Base-by-base conservation (phyloP, 495 filamentous ascomycete species). In the Trichoderma asperelloides region DNA sequence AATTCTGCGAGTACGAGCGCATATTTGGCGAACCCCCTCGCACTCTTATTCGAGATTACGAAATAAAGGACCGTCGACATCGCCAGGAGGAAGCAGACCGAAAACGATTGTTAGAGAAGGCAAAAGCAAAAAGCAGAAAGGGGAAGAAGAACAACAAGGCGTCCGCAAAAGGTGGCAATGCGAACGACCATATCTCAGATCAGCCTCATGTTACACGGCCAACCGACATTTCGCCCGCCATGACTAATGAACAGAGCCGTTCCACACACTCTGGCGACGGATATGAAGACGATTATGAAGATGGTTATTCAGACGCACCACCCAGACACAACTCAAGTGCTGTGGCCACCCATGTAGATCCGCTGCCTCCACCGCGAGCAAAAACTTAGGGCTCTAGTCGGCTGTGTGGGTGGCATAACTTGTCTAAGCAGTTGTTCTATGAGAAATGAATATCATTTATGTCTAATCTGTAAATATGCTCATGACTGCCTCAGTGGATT, bases 51-150 rank as follows among this genome's bases (percentile, higher is more conserved):
- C 84, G 90, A 40, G 88, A 92, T 69, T 97, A 96, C 73, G 93
- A 97, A 76, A 88, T 92, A 74, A 96, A 96, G 72, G 93, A 96
- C 74, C 86, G 91, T 23, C 86, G 88, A 65, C 87, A 90, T 73
- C 88, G 90, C 33, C 88, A 91, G 73, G 86, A 88, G 40, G 77
- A 90, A 69, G 89, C 88, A 18, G 91, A 96, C 77, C 90, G 91
- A 74, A 85, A 88, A 67, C 82, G 92, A 27, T 79, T 96, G 30
- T 73, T 97, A 30, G 93, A 97, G 75, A 97, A 96, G 75, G 93
- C 93, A 16, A 94, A 95, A 78, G 91, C 91, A 85, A 96, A 93
- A 76, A 87, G 88, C 60, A 85, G 91, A 27, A 96, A 95, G 80
- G 81, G 86, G 78, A 83, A 82, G 74, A 85, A 83, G 33, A 83